A percentile compares a stretch with the other conserved stretches of the same genome.
Evolutionary conservation across 192 early-diverging fungal genomes (phyloP).

Genomic region (Chytriomyces hyalinus): DNA sequence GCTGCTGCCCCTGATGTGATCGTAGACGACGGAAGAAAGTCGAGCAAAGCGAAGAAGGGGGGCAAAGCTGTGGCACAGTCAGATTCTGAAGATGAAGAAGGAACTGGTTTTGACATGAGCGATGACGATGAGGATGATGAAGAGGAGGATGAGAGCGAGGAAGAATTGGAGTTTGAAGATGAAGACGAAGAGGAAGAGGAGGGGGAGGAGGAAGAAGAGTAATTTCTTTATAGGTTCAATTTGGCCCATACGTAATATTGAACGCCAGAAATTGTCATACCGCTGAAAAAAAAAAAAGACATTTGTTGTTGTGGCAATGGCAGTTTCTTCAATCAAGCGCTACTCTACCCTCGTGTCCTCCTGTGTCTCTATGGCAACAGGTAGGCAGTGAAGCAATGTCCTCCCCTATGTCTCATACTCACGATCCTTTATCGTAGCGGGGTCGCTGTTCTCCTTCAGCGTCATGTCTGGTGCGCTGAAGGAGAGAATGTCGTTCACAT

Average conservation of each 20-base stretch:
- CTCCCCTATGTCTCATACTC: background rate
- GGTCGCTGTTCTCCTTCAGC: conserved; percentile 37
- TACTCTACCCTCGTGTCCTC: background rate
- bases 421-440: conserved; percentile 9
- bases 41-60: conserved; percentile 27
- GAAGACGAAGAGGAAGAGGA: conserved; percentile 34
- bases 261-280: too few relatives aligned
- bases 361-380: conserved; percentile 9
- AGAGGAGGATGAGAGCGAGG: conserved; percentile 33
- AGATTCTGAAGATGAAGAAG: conserved; percentile 24
- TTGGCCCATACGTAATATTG: too few relatives aligned
- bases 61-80: background rate
- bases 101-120: conserved; percentile 29
- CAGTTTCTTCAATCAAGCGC: background rate
- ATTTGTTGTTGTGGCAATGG: background rate
- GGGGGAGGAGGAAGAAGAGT: background rate
- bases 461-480: conserved; percentile 30
- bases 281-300: background rate
- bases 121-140: conserved; percentile 49
- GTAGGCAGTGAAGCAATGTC: background rate
- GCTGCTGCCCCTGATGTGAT: conserved; percentile 14
- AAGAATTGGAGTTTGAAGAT: conserved; percentile 4
- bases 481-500: conserved; percentile 9
- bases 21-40: conserved; percentile 12
- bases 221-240: background rate